Base-by-base conservation (phyloP, 768 basidiomycete genomes). In the Pisolithus microcarpus region DNA sequence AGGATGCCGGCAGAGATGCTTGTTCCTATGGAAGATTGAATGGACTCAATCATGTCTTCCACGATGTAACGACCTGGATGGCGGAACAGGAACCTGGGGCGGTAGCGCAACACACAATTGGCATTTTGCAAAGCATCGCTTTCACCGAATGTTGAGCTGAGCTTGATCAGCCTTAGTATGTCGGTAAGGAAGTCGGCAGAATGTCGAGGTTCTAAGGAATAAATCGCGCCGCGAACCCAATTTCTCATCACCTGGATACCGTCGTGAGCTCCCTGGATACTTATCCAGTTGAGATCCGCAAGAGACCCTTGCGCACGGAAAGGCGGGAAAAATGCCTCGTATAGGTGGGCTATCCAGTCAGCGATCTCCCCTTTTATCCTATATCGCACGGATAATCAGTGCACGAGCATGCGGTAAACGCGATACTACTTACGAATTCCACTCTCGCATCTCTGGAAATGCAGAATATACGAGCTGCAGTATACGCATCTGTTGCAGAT, bases 241-340 rank as follows among this genome's bases (percentile, higher is more conserved):
- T 69, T 62, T 28, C 68, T 69, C 31, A 80, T 63, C 5, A 73
- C 63, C 7, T 61, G 57, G 1, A 75, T 62, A 4, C 65, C 70
- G 21, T 61, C 60, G 1, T 58, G 56, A 28, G 69, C 69, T 49
- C 76, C 71, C 1, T 75, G 73, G 26, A 80, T 74, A 8, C 54
- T 24, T 2, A 56, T 54, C 9, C 65, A 49, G 37, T 72, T 63
- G 1, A 81, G 60, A 39, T 65, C 55, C 0, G 70, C 60, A 0
- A 61, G 49, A 0, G 75, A 72, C 5, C 82, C 84, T 40, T 81
- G 65, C 19, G 61, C 50, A 49, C 75, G 65, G 45, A 61, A 69
- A 1, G 75, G 60, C 2, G 84, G 82, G 52, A 74, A 69, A 6
- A 84, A 46, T 1, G 74, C 70, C n/a, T 78, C 74, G 48, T 81